These are phyloP conservation scores for Triticum dicoccoides DNA, from an alignment of 176 grass and related monocot genomes.

Conservation along the genomic window DNA sequence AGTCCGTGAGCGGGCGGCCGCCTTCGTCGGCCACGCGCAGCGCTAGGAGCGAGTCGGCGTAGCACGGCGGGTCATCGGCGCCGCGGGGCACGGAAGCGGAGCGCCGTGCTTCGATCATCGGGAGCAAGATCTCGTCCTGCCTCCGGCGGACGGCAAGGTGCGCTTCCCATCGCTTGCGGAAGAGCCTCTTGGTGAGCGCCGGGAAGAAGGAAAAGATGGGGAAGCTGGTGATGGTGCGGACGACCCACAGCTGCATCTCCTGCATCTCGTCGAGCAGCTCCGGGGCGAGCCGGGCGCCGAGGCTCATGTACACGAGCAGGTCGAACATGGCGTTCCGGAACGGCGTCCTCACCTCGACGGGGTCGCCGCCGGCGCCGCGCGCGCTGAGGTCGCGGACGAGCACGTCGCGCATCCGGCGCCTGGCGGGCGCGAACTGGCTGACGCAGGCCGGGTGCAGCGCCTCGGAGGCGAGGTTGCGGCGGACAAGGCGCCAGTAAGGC, in stretches of 20 bases:
- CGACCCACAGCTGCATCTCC: background rate
- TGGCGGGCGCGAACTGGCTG: slow-evolving; percentile 16
- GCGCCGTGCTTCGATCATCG: background rate
- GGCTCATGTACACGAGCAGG: slow-evolving; percentile 56
- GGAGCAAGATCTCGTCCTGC: background rate
- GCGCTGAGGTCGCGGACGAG: background rate
- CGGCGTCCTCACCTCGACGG: background rate
- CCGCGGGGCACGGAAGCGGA: background rate
- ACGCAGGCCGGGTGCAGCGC: slow-evolving; percentile 19
- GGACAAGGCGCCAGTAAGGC: slow-evolving; percentile 29
- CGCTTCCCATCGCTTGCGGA: background rate
- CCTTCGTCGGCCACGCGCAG: slow-evolving; percentile 26
- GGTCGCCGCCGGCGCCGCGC: background rate
- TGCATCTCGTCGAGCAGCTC: slow-evolving; percentile 40
- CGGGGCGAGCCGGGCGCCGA: slow-evolving; percentile 37
- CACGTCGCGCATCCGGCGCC: background rate
- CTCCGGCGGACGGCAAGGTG: background rate
- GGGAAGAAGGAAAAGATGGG: slow-evolving; percentile 48
- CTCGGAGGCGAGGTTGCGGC: slow-evolving; percentile 8
- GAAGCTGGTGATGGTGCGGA: slow-evolving; percentile 8
- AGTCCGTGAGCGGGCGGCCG: slow-evolving; percentile 27
- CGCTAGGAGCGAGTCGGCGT: slow-evolving; percentile 37
- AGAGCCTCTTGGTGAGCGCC: background rate
- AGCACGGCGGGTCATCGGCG: background rate
- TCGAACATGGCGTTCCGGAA: slow-evolving; percentile 52